Conservation (phyloP, 192 early-diverging fungal genomes). For the Linnemannia zychae region DNA sequence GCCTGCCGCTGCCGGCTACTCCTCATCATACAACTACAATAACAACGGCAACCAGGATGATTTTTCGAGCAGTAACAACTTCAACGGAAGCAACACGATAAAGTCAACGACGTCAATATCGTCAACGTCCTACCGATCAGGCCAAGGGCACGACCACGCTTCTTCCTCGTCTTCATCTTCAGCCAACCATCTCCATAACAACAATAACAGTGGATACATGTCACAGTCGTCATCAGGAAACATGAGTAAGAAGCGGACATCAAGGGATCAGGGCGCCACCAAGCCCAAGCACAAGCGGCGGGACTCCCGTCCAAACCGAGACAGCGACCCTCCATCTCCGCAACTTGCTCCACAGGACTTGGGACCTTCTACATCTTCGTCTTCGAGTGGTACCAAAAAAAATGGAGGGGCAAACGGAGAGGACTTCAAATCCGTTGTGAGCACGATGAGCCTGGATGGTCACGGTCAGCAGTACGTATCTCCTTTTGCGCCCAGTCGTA, state of each 20-base stretch:
- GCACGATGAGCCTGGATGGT: conserved; percentile 79
- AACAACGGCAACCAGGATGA: not conserved
- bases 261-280: conserved; percentile 46
- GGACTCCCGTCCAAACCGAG: conserved; percentile 31
- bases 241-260: conserved; percentile 39
- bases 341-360: conserved; percentile 29
- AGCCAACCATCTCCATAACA: not conserved
- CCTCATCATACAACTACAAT: conserved; percentile 28
- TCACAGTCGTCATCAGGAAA: not conserved
- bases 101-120: not conserved
- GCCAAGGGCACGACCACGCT: not conserved
- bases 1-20: conserved; percentile 16
- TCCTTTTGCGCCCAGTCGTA: not conserved
- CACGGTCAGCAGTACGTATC: conserved; percentile 68
- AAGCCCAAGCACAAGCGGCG: conserved; percentile 45
- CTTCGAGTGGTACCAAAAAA: conserved; percentile 9
- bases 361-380: conserved; percentile 4
- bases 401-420: conserved; percentile 36
- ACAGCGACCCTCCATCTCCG: conserved; percentile 37
- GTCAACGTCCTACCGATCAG: conserved; percentile 18
- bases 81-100: not conserved
- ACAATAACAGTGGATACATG: not conserved
- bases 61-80: conserved; percentile 9
- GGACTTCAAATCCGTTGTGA: conserved; percentile 70
- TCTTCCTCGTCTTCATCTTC: conserved; percentile 21